Evolutionary conservation across 78 protist genomes (phyloP).

Genomic region (Anaeramoeba ignava): DNA sequence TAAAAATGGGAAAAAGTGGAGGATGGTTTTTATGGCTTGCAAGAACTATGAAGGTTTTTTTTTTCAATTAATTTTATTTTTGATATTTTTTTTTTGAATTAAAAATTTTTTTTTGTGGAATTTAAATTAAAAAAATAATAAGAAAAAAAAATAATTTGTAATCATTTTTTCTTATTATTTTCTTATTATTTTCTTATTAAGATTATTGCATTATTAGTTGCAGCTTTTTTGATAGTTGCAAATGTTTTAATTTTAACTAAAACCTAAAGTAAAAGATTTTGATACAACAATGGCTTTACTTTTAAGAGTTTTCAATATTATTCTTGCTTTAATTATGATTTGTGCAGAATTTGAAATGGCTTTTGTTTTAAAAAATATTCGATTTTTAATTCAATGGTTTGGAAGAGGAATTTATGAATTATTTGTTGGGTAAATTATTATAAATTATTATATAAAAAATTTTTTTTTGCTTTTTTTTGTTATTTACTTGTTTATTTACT

Average conservation of each 20-base stretch:
- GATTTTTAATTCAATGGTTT: background rate
- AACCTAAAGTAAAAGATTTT: background rate
- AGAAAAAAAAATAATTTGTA: no score
- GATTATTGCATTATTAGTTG: background rate
- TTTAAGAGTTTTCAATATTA: background rate
- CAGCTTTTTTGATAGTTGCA: background rate
- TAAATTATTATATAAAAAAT: no score
- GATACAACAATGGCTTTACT: background rate
- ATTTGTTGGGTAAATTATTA: no score
- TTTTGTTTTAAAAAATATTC: background rate
- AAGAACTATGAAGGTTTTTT: background rate
- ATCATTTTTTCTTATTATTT: no score
- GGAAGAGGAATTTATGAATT: background rate
- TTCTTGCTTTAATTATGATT: background rate
- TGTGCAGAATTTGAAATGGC: background rate
- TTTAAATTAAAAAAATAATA: no score
- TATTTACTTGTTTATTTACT: no score
- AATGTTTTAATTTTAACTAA: background rate
- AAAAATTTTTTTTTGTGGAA: no score
- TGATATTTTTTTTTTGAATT: no score
- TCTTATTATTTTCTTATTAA: no score
- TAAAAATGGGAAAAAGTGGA: background rate
- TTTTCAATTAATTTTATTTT: no score
- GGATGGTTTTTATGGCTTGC: background rate
- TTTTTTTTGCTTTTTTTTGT: no score